phyloP scores from a whole-genome alignment of 1,139 yeast species.

The Meyerozyma elateridarum region DNA sequence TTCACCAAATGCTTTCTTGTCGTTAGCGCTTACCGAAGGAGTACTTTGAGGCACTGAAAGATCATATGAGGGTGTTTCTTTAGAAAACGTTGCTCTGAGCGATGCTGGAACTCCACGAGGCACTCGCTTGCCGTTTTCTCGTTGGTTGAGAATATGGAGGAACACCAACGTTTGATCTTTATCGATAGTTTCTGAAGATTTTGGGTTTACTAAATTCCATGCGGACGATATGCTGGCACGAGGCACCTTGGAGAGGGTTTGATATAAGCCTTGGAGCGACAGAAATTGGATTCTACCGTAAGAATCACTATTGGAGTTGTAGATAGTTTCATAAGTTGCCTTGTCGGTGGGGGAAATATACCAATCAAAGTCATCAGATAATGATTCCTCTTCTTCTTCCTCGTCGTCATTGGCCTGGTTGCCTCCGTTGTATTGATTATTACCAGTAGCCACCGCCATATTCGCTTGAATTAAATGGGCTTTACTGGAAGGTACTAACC shows the following conservation, averaged over 20 bases:
- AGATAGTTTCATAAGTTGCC: constrained; percentile 71
- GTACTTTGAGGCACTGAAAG: constrained; percentile 32
- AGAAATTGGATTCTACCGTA: constrained; percentile 82
- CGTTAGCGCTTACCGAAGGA: constrained; percentile 14
- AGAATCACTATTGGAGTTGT: constrained; percentile 68
- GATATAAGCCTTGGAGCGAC: constrained; percentile 63
- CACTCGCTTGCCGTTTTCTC: constrained; percentile 80
- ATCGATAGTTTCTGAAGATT: constrained; percentile 80
- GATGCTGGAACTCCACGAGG: constrained; percentile 96
- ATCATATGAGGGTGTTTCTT: constrained; percentile 77
- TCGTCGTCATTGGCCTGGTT: constrained; percentile 36
- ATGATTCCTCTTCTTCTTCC: constrained; percentile 50
- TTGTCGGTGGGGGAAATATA: constrained; percentile 88
- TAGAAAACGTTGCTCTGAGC: constrained; percentile 84
- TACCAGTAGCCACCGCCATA: constrained; percentile 48
- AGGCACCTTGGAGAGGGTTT: constrained; percentile 68
- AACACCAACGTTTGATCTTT: constrained; percentile 89
- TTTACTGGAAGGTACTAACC: constrained; percentile 90
- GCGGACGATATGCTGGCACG: constrained; percentile 84
- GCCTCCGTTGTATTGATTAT: constrained; percentile 14
- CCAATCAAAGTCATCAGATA: constrained; percentile 85
- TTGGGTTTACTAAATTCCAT: constrained; percentile 94
- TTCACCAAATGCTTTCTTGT: constrained; percentile 33
- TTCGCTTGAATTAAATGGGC: constrained; percentile 80
- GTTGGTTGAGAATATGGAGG: constrained; percentile 83